A percentile compares a stretch with the other conserved stretches of the same genome.
phyloP scores from a whole-genome alignment of 2,329 filamentous ascomycete genomes.

The Botrytis deweyae region DNA sequence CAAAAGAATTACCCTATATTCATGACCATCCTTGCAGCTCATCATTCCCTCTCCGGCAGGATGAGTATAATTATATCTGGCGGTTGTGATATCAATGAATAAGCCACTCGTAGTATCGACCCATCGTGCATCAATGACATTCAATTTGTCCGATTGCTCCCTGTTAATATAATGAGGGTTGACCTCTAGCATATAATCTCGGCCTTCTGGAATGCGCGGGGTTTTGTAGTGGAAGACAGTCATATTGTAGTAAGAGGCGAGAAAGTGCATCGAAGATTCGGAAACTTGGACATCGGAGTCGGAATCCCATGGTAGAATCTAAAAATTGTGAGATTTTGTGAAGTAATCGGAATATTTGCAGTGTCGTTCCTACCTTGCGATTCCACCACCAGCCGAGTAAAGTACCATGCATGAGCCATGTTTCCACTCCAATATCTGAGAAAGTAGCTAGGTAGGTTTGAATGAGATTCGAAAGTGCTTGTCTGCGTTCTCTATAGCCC shows the following conservation, averaged over 20 bases:
- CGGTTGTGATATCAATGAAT: slow-evolving; percentile 82
- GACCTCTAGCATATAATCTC: slow-evolving; percentile 71
- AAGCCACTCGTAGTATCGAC: slow-evolving; percentile 74
- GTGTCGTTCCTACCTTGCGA: slow-evolving; percentile 33
- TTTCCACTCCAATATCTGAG: slow-evolving; percentile 51
- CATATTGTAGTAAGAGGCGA: slow-evolving; percentile 50
- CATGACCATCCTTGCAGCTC: slow-evolving; percentile 52
- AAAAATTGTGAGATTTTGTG: background rate
- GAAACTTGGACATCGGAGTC: slow-evolving; percentile 64
- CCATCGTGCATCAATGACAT: slow-evolving; percentile 84
- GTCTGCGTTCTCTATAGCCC: slow-evolving; percentile 42
- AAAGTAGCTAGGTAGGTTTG: slow-evolving; percentile 72
- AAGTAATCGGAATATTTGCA: background rate
- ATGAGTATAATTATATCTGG: slow-evolving; percentile 48
- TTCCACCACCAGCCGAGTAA: slow-evolving; percentile 92
- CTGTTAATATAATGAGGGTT: slow-evolving; percentile 69
- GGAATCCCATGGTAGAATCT: slow-evolving; percentile 77
- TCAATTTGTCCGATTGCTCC: slow-evolving; percentile 63
- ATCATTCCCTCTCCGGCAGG: slow-evolving; percentile 47
- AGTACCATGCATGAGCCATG: slow-evolving; percentile 72
- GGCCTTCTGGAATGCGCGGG: slow-evolving; percentile 40
- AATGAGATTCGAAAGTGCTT: slow-evolving; percentile 67
- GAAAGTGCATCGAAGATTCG: slow-evolving; percentile 54
- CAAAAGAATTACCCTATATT: slow-evolving; percentile 45
- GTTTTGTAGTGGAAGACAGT: slow-evolving; percentile 40